These are phyloP conservation scores for Fraxinus excelsior DNA, from an alignment of 257 asterid species.

Conservation along the genomic window DNA sequence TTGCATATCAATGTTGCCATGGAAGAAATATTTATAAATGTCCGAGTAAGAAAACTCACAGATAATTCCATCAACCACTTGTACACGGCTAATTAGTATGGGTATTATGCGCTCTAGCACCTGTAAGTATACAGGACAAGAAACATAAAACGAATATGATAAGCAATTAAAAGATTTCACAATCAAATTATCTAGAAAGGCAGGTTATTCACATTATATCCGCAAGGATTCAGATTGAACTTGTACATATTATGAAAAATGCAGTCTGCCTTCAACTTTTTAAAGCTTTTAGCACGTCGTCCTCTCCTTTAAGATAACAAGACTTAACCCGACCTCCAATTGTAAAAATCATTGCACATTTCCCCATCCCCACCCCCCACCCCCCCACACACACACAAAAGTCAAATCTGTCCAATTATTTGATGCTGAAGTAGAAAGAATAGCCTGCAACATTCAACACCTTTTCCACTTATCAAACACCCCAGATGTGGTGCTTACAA, in stretches of 20 bases:
- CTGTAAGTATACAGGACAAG: conserved; percentile 31
- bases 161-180: neutral
- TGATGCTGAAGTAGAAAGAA: neutral
- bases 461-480: conserved; percentile 8
- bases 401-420: no score
- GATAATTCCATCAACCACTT: conserved; percentile 47
- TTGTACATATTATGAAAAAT: neutral
- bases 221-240: neutral
- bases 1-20: neutral
- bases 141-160: conserved; percentile 10
- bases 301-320: neutral
- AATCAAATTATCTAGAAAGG: neutral
- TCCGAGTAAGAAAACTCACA: conserved; percentile 46
- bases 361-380: no score
- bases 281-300: neutral
- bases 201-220: neutral
- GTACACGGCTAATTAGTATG: conserved; percentile 19
- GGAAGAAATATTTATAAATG: conserved; percentile 4
- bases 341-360: neutral
- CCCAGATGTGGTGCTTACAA: neutral
- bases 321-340: neutral
- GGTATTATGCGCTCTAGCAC: conserved; percentile 32
- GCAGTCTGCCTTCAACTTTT: neutral
- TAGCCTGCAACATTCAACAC: neutral
- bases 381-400: no score